Base-by-base conservation (phyloP, 2,329 filamentous ascomycete species). In the Hymenotorrendiella dingleyae region DNA sequence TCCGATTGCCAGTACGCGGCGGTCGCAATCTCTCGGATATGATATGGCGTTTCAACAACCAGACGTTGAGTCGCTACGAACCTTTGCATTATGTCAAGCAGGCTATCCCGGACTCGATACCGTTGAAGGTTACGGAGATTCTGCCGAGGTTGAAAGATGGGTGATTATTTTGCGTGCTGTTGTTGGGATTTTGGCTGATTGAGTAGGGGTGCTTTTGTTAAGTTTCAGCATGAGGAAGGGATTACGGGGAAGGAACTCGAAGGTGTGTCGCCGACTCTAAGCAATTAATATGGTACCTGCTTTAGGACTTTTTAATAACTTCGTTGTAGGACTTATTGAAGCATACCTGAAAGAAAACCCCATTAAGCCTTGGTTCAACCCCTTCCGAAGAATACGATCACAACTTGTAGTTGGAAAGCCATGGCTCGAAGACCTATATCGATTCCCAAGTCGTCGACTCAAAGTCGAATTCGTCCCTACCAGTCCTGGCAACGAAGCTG, bases 401-500 rank as follows among this genome's bases (percentile, higher is more conserved):
- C 80, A 80, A 19, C 68, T 89, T 6, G 93, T 98, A 2, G 73
- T 79, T 42, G 93, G 93, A 8, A 79, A 82, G 17, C 93, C 93
- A 0, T 98, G 93, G 93, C 75, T 97, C 3, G 93, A 97, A 59
- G 93, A 98, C 60, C 68, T 98, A 21, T 85, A 88, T 54, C 78
- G 89, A 6, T 81, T 89, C 38, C 93, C 93, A 0, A 87, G 82
- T 44, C 72, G 72, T 29, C 74, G 86, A 21, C 58, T 98, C 27
- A 84, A 80, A 54, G 80, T 96, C 17, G 91, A 97, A 59, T 97
- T 96, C 51, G 73, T 91, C 6, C 79, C 89, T 4, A 76, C 78
- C 0, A 74, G 75, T 20, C 75, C 86, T 0, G 88, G 86, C n/a
- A 73, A 70, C 1, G 72, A 82, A 42, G 82, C 82, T 0, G 79